These are phyloP conservation scores for Atkinsonella hypoxylon DNA, from an alignment of 2,329 filamentous ascomycete genomes.

Conservation along the genomic window DNA sequence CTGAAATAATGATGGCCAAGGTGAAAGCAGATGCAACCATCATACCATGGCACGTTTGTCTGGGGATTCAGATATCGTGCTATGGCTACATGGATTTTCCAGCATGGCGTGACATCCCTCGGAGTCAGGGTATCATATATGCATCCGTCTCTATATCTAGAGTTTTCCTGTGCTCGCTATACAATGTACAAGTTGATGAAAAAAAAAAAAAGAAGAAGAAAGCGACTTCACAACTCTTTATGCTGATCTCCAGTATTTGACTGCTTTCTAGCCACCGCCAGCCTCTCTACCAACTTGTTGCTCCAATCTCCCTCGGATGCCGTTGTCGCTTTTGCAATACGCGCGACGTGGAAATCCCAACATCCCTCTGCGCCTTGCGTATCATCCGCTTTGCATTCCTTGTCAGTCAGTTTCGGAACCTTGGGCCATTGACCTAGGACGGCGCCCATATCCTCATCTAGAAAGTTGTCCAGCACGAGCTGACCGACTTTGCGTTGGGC, in stretches of 20 bases:
- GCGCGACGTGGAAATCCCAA: slow-evolving; percentile 42
- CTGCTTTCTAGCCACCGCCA: slow-evolving; percentile 21
- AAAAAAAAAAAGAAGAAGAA: background rate
- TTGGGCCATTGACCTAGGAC: slow-evolving; percentile 43
- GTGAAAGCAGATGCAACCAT: no score
- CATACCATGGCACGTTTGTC: no score
- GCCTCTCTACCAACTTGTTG: slow-evolving; percentile 24
- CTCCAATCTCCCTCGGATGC: slow-evolving; percentile 33
- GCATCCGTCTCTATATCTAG: no score
- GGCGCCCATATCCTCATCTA: slow-evolving; percentile 54
- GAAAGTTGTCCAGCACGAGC: slow-evolving; percentile 51
- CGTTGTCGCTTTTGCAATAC: slow-evolving; percentile 26
- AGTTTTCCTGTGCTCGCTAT: no score
- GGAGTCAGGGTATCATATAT: no score
- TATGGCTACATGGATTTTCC: no score
- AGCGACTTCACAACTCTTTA: slow-evolving; percentile 21
- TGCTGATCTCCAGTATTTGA: slow-evolving; percentile 11
- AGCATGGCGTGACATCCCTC: no score
- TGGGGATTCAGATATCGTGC: no score
- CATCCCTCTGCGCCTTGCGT: slow-evolving; percentile 35
- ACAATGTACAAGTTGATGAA: background rate
- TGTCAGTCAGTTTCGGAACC: slow-evolving; percentile 20
- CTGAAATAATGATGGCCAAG: no score
- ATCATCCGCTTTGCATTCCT: slow-evolving; percentile 22
- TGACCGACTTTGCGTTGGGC: slow-evolving; percentile 43